These are phyloP conservation scores for Agrostemma githago DNA, from an alignment of 148 eudicot genomes.

Conservation along the genomic window DNA sequence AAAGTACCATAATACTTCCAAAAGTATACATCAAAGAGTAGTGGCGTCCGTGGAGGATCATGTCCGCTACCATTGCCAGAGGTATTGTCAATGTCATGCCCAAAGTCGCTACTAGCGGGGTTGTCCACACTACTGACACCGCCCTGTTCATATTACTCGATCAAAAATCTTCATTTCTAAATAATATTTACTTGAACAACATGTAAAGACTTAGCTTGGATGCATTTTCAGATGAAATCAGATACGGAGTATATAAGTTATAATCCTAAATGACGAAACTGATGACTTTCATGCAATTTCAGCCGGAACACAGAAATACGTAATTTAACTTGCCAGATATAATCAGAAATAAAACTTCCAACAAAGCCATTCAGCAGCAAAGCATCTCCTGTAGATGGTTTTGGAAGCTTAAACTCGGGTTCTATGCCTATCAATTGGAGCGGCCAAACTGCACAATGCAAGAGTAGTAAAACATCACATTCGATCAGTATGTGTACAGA, in stretches of 20 bases:
- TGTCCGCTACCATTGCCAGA: conserved; percentile 42
- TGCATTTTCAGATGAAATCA: background rate
- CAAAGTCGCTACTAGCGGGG: conserved; percentile 35
- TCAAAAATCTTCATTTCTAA: background rate
- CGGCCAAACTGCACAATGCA: conserved; percentile 39
- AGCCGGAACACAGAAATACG: background rate
- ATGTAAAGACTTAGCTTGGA: background rate
- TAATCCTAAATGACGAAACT: no score
- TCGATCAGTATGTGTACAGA: background rate
- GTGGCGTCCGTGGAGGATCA: conserved; percentile 36
- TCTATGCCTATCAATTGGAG: conserved; percentile 32
- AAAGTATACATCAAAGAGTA: conserved; percentile 37
- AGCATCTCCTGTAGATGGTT: conserved; percentile 29
- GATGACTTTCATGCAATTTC: background rate
- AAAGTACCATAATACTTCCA: conserved; percentile 36
- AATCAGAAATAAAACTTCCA: conserved; percentile 43
- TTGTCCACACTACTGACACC: conserved; percentile 41
- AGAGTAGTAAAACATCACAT: background rate
- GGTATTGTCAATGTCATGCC: conserved; percentile 49
- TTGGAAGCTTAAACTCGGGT: conserved; percentile 31
- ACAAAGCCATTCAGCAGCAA: conserved; percentile 40
- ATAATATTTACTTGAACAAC: background rate
- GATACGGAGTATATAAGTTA: no score
- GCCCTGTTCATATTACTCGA: conserved; percentile 27
- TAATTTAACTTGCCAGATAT: conserved; percentile 31